Evolutionary conservation across 345 rosid genomes (phyloP), one percentile per base, ranked within the genome.

Genomic region (Salix purpurea): DNA sequence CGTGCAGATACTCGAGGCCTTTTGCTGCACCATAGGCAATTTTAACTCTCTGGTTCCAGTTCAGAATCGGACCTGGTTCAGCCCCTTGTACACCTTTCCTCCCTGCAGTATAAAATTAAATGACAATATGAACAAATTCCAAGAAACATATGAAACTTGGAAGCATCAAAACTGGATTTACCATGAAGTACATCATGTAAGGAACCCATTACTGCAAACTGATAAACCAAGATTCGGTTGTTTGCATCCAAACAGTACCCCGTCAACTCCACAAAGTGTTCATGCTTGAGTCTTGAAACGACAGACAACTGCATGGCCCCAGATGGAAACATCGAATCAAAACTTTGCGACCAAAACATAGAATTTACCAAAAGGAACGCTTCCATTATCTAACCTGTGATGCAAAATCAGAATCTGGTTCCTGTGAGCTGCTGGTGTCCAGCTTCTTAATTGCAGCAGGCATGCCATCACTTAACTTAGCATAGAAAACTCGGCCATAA

Each of bases 21-120:
- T 82, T 91, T 0, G 98, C 98, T 18, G 97, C 99, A 44, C 98
- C 98, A 74, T 42, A 89, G 14, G 99, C 99, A 65, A 94, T 83
- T 68, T 89, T 94, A 32, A 89, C 99, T 85, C 99, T 89, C 79
- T 94, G 97, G 74, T 79, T 88, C 99, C 99, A 96, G 82, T 30
- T 91, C 18, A 96, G 89, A 69, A 82, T 94, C 0, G 98, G 99
- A 75, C 98, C 98, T 32, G 99, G 98, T 79, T 88, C 98, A 44
- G 99, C 97, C 21, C 95, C 94, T 82, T 94, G 97, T 11, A 94
- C 97, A 0, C 97, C 97, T 88, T 96, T 96, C 80, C 97, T 91
- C 74, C 99, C 99, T 96, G 82, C 67, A 69, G 0, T n/a, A 44
- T 0, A 56, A 42, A 70, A 32, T 58, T 42, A 13, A 62, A 32